A percentile compares a stretch with the other conserved stretches of the same genome.
phyloP scores from a whole-genome alignment of 495 filamentous ascomycete genomes.

The Bacidia rubella region DNA sequence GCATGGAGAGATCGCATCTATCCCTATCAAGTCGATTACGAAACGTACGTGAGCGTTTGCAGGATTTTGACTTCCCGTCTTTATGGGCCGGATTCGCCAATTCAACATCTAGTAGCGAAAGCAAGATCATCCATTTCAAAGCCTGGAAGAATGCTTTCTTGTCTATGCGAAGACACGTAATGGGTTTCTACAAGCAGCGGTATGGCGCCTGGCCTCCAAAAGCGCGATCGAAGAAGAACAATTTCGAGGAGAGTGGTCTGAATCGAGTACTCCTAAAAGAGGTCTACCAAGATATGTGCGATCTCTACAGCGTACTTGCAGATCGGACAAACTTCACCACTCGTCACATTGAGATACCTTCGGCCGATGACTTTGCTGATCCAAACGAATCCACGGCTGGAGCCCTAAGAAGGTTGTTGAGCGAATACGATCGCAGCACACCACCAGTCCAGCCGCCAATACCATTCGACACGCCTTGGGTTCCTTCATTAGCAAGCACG shows the following conservation, averaged over 20 bases:
- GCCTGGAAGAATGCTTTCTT: conserved; percentile 64
- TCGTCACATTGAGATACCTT: conserved; percentile 24
- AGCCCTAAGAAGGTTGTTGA: conserved; percentile 58
- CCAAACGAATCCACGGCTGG: conserved; percentile 32
- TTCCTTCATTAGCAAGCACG: conserved; percentile 53
- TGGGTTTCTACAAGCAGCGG: conserved; percentile 64
- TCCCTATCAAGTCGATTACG: conserved; percentile 59
- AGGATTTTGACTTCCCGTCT: conserved; percentile 81
- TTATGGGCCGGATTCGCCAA: conserved; percentile 81
- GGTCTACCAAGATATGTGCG: conserved; percentile 73
- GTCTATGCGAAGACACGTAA: conserved; percentile 57
- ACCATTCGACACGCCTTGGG: conserved; percentile 74
- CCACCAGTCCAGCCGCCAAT: conserved; percentile 84
- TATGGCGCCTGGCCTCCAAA: conserved; percentile 95
- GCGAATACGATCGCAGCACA: conserved; percentile 75
- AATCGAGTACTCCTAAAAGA: conserved; percentile 71
- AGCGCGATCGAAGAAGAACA: conserved; percentile 81
- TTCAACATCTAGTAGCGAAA: conserved; percentile 57
- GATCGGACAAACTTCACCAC: conserved; percentile 50
- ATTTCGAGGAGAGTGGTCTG: conserved; percentile 69
- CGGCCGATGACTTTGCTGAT: conserved; percentile 27
- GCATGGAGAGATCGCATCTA: conserved; percentile 67
- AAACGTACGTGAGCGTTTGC: conserved; percentile 52
- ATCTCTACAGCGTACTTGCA: conserved; percentile 78
- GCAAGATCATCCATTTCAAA: conserved; percentile 68